Conservation (phyloP, 768 basidiomycete species). For the Mycena pura region DNA sequence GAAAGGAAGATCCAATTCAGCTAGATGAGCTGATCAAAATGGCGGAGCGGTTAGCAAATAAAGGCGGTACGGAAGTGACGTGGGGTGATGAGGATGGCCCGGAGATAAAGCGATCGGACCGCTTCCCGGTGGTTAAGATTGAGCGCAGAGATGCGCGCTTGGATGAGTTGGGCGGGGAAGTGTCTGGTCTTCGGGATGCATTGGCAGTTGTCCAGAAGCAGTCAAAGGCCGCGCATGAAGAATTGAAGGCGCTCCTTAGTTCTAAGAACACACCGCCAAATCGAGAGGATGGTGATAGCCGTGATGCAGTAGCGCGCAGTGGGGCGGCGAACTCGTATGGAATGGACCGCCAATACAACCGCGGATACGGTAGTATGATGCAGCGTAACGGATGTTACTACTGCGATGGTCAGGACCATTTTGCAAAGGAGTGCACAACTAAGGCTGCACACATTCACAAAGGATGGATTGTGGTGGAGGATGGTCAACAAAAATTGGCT, state of each 20-base stretch:
- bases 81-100: background rate
- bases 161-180: slow-evolving; percentile 8
- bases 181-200: slow-evolving; percentile 6
- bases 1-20: slow-evolving; percentile 13
- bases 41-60: slow-evolving; percentile 9
- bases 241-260: background rate
- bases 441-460: slow-evolving; percentile 1
- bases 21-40: slow-evolving; percentile 12
- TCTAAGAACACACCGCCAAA: background rate
- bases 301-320: background rate
- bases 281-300: background rate
- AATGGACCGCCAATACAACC: background rate
- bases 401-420: slow-evolving; percentile 6
- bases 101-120: slow-evolving; percentile 8
- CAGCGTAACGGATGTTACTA: slow-evolving; percentile 7
- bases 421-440: background rate
- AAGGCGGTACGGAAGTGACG: background rate
- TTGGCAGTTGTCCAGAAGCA: slow-evolving; percentile 6
- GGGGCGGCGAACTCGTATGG: background rate
- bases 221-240: slow-evolving; percentile 2
- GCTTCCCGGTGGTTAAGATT: slow-evolving; percentile 12
- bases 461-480: background rate
- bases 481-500: background rate
- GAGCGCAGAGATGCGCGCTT: slow-evolving; percentile 10
- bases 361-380: background rate